These are phyloP conservation scores for Aspergillus bertholletiae DNA, from an alignment of 495 filamentous ascomycete species.

Conservation along the genomic window DNA sequence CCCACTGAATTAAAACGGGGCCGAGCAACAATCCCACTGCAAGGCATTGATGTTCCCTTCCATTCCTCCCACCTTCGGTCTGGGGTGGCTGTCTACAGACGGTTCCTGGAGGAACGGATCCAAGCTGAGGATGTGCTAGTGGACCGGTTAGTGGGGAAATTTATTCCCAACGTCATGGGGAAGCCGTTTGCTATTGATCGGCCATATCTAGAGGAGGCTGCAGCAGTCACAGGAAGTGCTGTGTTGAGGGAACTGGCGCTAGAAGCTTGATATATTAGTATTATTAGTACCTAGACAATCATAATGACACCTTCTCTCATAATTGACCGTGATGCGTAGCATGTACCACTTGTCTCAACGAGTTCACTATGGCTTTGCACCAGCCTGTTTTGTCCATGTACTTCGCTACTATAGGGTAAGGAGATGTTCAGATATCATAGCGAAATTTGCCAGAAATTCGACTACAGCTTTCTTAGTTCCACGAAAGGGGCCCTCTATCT, in stretches of 20 bases:
- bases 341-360: too few relatives aligned
- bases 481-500: too few relatives aligned
- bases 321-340: too few relatives aligned
- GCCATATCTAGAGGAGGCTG: slow-evolving; percentile 90
- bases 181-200: slow-evolving; percentile 62
- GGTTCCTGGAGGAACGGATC: slow-evolving; percentile 25
- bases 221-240: slow-evolving; percentile 57
- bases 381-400: too few relatives aligned
- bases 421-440: too few relatives aligned
- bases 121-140: slow-evolving; percentile 13
- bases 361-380: too few relatives aligned
- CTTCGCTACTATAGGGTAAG: too few relatives aligned
- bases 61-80: slow-evolving; percentile 32
- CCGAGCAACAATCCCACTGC: slow-evolving; percentile 32
- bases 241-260: slow-evolving; percentile 16
- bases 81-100: slow-evolving; percentile 24
- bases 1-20: slow-evolving; percentile 25
- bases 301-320: too few relatives aligned
- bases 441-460: too few relatives aligned
- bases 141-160: slow-evolving; percentile 21
- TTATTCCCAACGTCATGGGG: slow-evolving; percentile 37
- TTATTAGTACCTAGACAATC: too few relatives aligned
- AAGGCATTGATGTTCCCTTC: slow-evolving; percentile 44
- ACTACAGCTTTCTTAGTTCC: too few relatives aligned
- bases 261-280: not conserved